Evolutionary conservation across 1,284 basidiomycete genomes (phyloP).

Genomic region (Cystobasidium pallidum): DNA sequence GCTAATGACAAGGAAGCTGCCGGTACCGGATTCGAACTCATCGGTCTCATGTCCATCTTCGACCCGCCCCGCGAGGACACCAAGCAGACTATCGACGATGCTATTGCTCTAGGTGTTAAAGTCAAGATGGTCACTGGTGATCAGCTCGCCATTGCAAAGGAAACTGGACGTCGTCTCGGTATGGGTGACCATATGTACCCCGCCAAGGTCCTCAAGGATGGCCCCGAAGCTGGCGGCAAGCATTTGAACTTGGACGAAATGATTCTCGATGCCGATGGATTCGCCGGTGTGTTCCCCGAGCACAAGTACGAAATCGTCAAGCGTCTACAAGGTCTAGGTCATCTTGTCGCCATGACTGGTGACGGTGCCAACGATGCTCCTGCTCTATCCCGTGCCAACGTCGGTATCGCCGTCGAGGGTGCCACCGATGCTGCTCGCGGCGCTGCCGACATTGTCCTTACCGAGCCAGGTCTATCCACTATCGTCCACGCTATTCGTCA

Average conservation of each 20-base stretch:
- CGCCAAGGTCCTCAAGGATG: constrained; percentile 91
- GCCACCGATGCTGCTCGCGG: constrained; percentile 93
- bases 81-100: constrained; percentile 96
- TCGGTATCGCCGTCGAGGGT: constrained; percentile 96
- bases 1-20: constrained; percentile 71
- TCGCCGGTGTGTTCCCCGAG: constrained; percentile 95
- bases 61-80: constrained; percentile 98
- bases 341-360: constrained; percentile 68
- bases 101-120: constrained; percentile 89
- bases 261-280: constrained; percentile 83
- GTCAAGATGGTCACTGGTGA: constrained; percentile 99
- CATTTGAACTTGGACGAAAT: constrained; percentile 83
- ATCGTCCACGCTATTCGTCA: constrained; percentile 95
- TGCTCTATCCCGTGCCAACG: constrained; percentile 89
- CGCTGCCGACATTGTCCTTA: constrained; percentile 92
- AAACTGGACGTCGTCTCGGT: constrained; percentile 96
- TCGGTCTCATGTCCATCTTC: constrained; percentile 96
- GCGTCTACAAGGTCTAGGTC: constrained; percentile 79
- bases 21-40: constrained; percentile 94
- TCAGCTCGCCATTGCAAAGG: constrained; percentile 98
- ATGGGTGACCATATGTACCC: constrained; percentile 96
- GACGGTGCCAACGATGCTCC: constrained; percentile 97
- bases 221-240: constrained; percentile 72
- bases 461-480: constrained; percentile 92
- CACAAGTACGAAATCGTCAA: constrained; percentile 86